A percentile compares a stretch with the other conserved stretches of the same genome.
Evolutionary conservation across 2,329 filamentous ascomycete genomes (phyloP).

Genomic region (Trichoderma citrinoviride): DNA sequence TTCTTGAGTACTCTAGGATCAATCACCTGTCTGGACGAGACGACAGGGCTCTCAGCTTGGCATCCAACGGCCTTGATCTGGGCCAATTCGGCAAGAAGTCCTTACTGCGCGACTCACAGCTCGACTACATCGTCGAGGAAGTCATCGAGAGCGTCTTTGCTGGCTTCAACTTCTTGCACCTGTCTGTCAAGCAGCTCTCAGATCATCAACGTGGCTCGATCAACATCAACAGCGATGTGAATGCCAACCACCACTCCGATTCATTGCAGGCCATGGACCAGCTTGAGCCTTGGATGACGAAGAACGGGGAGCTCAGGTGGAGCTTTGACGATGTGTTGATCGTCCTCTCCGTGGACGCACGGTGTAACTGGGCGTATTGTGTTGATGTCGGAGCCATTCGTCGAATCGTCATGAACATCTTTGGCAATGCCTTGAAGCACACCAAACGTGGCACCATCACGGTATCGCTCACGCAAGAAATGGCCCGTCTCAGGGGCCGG

Average conservation of each 20-base stretch:
- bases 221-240: conserved; percentile 18
- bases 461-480: conserved; percentile 31
- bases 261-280: conserved; percentile 34
- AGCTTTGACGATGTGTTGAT: conserved; percentile 29
- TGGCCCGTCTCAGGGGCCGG: neutral
- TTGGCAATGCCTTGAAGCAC: conserved; percentile 63
- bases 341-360: conserved; percentile 42
- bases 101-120: conserved; percentile 30
- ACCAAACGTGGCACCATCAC: conserved; percentile 41
- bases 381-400: conserved; percentile 51
- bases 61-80: neutral
- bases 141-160: conserved; percentile 48
- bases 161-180: conserved; percentile 41
- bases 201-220: conserved; percentile 14
- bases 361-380: conserved; percentile 50
- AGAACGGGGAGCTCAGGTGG: conserved; percentile 5
- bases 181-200: conserved; percentile 27
- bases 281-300: conserved; percentile 21
- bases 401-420: conserved; percentile 61
- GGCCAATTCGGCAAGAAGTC: conserved; percentile 24
- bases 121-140: conserved; percentile 46
- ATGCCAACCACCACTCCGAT: conserved; percentile 29
- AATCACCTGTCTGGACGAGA: conserved; percentile 36
- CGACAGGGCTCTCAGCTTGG: neutral
- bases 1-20: conserved; percentile 56